phyloP scores from a whole-genome alignment of 805 yeast genomes.

The Cyberlindnera suaveolens region DNA sequence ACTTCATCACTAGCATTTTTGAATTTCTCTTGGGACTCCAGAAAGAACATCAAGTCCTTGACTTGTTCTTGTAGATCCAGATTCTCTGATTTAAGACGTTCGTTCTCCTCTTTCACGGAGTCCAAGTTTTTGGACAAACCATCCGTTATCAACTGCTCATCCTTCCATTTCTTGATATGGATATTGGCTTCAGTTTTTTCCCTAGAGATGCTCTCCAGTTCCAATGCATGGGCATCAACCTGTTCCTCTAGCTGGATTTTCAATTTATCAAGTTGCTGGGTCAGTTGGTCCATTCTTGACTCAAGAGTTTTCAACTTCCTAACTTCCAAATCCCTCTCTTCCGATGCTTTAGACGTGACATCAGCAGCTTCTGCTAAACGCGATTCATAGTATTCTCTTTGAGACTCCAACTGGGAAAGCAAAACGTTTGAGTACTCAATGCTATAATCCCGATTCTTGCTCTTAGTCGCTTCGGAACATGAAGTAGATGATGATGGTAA shows the following conservation, averaged over 20 bases:
- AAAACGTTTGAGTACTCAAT: slow-evolving; percentile 76
- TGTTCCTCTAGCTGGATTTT: slow-evolving; percentile 1
- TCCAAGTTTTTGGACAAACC: slow-evolving; percentile 36
- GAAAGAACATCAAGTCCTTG: slow-evolving; percentile 72
- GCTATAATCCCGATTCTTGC: slow-evolving; percentile 53
- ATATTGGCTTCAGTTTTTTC: slow-evolving; percentile 5
- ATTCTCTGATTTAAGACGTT: slow-evolving; percentile 32
- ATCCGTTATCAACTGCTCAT: slow-evolving; percentile 41
- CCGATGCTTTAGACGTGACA: slow-evolving; percentile 10
- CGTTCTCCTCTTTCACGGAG: slow-evolving; percentile 26
- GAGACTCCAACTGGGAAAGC: slow-evolving; percentile 78
- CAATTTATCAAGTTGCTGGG: background rate
- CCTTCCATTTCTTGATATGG: slow-evolving; percentile 33
- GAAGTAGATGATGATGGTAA: slow-evolving; percentile 26
- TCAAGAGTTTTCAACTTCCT: background rate
- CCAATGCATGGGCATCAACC: slow-evolving; percentile 4
- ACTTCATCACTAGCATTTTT: slow-evolving; percentile 67
- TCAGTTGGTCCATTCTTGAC: background rate
- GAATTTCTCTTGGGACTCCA: slow-evolving; percentile 69
- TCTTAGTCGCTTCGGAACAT: slow-evolving; percentile 12
- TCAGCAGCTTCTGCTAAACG: slow-evolving; percentile 33
- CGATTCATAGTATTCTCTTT: slow-evolving; percentile 73
- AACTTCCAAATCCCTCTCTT: background rate
- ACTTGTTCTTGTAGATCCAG: slow-evolving; percentile 55
- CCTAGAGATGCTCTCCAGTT: no score